Evolutionary conservation across 1,284 basidiomycete species (phyloP).

Genomic region (Cutaneotrichosporon sp.): DNA sequence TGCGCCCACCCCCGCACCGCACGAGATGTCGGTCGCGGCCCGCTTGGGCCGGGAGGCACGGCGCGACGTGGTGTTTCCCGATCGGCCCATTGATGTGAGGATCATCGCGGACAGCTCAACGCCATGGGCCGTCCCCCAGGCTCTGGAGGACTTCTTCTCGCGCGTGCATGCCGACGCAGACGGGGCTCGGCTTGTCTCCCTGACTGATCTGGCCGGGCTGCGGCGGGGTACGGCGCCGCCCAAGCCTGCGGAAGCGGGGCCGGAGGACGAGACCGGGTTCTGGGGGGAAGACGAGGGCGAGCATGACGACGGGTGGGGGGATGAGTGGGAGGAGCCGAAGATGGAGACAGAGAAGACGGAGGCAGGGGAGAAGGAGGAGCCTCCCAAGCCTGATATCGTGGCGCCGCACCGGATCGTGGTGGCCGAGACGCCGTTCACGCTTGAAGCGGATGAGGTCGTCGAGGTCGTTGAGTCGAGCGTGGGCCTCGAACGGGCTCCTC

Average conservation of each 20-base stretch:
- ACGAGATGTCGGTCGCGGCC: background rate
- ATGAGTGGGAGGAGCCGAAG: background rate
- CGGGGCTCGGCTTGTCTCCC: background rate
- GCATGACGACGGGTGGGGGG: background rate
- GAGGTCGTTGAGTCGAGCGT: slow-evolving; percentile 8
- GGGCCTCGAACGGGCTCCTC: background rate
- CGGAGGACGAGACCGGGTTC: background rate
- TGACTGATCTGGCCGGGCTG: slow-evolving; percentile 11
- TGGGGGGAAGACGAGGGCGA: background rate
- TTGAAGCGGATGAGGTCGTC: slow-evolving; percentile 13
- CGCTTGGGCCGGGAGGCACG: background rate
- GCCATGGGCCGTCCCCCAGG: background rate
- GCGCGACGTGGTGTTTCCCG: slow-evolving; percentile 13
- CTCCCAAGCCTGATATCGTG: background rate
- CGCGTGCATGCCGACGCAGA: slow-evolving; percentile 1
- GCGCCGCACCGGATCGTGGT: slow-evolving; percentile 1
- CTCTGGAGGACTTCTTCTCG: slow-evolving; percentile 10
- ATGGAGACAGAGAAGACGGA: background rate
- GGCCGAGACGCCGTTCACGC: background rate
- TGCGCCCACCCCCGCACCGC: background rate
- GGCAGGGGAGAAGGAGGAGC: background rate
- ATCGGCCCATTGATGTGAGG: slow-evolving; percentile 13
- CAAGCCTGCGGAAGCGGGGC: background rate
- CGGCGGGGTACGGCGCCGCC: slow-evolving; percentile 3
- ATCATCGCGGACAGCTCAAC: background rate